Base-by-base conservation (phyloP, 139 green algal species). In the Coelastrella sp. region DNA sequence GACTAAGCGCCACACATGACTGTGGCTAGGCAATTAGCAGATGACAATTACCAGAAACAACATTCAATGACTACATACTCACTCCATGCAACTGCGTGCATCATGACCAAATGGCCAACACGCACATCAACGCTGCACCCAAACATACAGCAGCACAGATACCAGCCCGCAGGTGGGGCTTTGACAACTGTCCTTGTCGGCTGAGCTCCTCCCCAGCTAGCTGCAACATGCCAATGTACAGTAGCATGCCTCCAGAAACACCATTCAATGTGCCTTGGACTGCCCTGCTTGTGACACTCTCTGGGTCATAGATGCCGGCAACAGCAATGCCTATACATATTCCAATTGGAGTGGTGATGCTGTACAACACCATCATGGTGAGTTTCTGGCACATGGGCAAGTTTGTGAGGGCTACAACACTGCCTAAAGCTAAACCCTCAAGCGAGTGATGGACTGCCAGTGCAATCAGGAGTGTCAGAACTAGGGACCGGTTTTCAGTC, bases 251-350 rank as follows among this genome's bases (percentile, higher is more conserved):
- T 40, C 82, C 85, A 17, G 67, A 77, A 5, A 96, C 37, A 11
- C 91, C 87, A 80, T 96, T 91, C n/a, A 94, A 82, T n/a, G 84
- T 89, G 37, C 93, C 92, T n/a, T 90, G 51, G 9, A 91, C 84
- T 27, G 88, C 79, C 34, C 43, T 79, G n/a, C 83, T 74, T 19
- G n/a, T 73, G 4, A 57, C 37, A 15, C 73, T 75, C 15, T 89
- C 85, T 19, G 45, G 59, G 85, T 91, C 79, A 60, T 94, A 93
- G 9, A 62, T 87, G 27, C 71, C 34, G 0, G 81, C 45, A 13
- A 93, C 68, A 17, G 84, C 86, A 40, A 94, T 91, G 63, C 87
- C 92, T 15, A 96, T 90, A 0, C 84, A 90, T 2, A 95, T 90
- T 25, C 93, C 93, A 2, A 88, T 34, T 0, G 93, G 92, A 23